Percentiles rank a stretch among this genome's conserved stretches.
Conservation (phyloP, 2,329 filamentous ascomycete genomes). For the Phialocephala sp. region DNA sequence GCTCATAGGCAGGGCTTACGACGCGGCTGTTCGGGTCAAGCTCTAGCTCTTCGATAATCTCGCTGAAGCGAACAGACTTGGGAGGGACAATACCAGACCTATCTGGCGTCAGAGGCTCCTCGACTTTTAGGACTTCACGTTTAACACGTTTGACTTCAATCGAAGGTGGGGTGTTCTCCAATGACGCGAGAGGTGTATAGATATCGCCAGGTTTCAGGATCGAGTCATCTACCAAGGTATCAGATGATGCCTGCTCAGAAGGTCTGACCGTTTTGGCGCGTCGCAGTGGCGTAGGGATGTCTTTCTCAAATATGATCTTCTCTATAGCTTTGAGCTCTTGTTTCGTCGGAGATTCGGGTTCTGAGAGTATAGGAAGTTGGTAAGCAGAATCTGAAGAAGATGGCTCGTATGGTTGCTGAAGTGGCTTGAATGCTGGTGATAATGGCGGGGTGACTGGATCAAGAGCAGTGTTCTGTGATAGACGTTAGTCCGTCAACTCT, state of each 20-base stretch:
- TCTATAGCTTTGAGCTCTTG: slow-evolving; percentile 38
- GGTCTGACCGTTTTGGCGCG: not conserved
- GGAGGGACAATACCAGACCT: slow-evolving; percentile 17
- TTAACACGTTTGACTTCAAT: slow-evolving; percentile 22
- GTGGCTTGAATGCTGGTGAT: slow-evolving; percentile 30
- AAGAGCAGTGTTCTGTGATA: slow-evolving; percentile 30
- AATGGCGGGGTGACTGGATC: slow-evolving; percentile 42
- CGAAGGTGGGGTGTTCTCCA: slow-evolving; percentile 21
- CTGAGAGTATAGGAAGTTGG: slow-evolving; percentile 35
- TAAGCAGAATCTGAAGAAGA: slow-evolving; percentile 34
- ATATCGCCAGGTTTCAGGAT: slow-evolving; percentile 74
- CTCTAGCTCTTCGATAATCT: slow-evolving; percentile 36
- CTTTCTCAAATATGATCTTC: slow-evolving; percentile 39
- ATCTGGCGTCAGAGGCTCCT: slow-evolving; percentile 40
- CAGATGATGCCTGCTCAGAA: slow-evolving; percentile 6
- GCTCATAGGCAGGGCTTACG: slow-evolving; percentile 19
- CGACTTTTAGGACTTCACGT: slow-evolving; percentile 38
- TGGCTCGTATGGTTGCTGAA: slow-evolving; percentile 33
- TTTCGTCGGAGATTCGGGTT: slow-evolving; percentile 34
- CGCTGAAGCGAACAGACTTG: slow-evolving; percentile 38
- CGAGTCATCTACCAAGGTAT: slow-evolving; percentile 48
- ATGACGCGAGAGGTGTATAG: slow-evolving; percentile 30
- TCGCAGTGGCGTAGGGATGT: slow-evolving; percentile 35
- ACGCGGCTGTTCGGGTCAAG: slow-evolving; percentile 20
- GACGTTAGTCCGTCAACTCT: not conserved